These are phyloP conservation scores for Colletotrichum neosansevieriae DNA, from an alignment of 2,329 filamentous ascomycete genomes.

Conservation along the genomic window DNA sequence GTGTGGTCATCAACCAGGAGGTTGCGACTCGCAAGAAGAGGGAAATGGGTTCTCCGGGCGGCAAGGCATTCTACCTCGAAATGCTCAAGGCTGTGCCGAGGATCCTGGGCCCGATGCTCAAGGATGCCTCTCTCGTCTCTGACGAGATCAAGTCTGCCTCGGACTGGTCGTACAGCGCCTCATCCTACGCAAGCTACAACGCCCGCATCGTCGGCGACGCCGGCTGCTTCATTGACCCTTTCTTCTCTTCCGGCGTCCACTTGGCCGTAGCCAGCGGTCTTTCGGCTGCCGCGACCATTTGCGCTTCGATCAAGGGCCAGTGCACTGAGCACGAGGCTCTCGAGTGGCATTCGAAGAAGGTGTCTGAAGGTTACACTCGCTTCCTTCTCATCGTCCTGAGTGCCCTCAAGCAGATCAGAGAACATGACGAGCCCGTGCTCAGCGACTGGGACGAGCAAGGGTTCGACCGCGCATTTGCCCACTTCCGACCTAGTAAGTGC, in stretches of 20 bases:
- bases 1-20: slow-evolving; percentile 57
- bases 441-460: slow-evolving; percentile 55
- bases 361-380: slow-evolving; percentile 58
- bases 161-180: slow-evolving; percentile 62
- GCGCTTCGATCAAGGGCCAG: slow-evolving; percentile 53
- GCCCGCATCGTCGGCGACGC: slow-evolving; percentile 59
- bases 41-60: slow-evolving; percentile 37
- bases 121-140: slow-evolving; percentile 45
- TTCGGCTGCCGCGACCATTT: slow-evolving; percentile 59
- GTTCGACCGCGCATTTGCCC: slow-evolving; percentile 57
- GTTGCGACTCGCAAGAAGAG: slow-evolving; percentile 51
- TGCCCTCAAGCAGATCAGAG: slow-evolving; percentile 43
- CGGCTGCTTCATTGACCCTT: slow-evolving; percentile 62
- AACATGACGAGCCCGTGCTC: slow-evolving; percentile 53
- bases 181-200: slow-evolving; percentile 54
- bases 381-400: slow-evolving; percentile 58
- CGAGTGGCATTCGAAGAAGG: slow-evolving; percentile 59
- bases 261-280: slow-evolving; percentile 57
- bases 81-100: slow-evolving; percentile 50
- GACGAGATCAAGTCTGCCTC: slow-evolving; percentile 53
- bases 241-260: slow-evolving; percentile 62
- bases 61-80: slow-evolving; percentile 50
- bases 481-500: slow-evolving; percentile 54
- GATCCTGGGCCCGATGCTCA: slow-evolving; percentile 44
- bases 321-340: slow-evolving; percentile 51